Evolutionary conservation across 2,329 filamentous ascomycete species (phyloP).

Genomic region (Passalora sequoiae): DNA sequence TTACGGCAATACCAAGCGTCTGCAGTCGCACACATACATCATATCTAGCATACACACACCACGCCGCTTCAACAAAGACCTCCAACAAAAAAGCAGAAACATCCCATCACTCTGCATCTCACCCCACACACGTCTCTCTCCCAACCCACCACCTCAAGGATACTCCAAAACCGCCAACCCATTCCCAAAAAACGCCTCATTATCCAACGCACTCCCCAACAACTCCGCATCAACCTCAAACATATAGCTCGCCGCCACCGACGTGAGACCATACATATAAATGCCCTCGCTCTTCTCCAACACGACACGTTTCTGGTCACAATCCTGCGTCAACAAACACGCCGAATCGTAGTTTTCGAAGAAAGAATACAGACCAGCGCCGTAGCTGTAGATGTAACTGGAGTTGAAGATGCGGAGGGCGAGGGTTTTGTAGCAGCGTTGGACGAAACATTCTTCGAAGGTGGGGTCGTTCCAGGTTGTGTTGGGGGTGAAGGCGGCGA

Average conservation of each 20-base stretch:
- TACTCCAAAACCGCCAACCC: no score
- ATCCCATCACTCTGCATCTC: no score
- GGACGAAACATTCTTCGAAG: slow-evolving; percentile 56
- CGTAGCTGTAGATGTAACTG: slow-evolving; percentile 42
- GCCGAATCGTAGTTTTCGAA: slow-evolving; percentile 51
- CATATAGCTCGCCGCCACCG: slow-evolving; percentile 46
- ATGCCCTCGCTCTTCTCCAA: slow-evolving; percentile 40
- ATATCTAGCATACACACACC: no score
- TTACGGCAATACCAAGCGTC: no score
- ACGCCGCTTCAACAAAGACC: no score
- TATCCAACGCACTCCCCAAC: slow-evolving; percentile 25
- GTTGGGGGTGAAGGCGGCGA: slow-evolving; percentile 59
- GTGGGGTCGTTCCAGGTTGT: slow-evolving; percentile 60
- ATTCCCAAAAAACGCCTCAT: slow-evolving; percentile 30
- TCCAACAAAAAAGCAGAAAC: no score
- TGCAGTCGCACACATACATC: no score
- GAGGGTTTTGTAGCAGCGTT: slow-evolving; percentile 66
- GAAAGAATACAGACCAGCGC: slow-evolving; percentile 54
- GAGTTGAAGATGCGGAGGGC: slow-evolving; percentile 67
- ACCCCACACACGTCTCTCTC: no score
- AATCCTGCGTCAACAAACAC: slow-evolving; percentile 44
- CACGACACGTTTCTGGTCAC: slow-evolving; percentile 46
- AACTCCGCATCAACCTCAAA: slow-evolving; percentile 33
- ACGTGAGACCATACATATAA: slow-evolving; percentile 41
- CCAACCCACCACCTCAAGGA: no score